Evolutionary conservation across 1,139 yeast genomes (phyloP).

Genomic region (Debaryomyces nepalensis): DNA sequence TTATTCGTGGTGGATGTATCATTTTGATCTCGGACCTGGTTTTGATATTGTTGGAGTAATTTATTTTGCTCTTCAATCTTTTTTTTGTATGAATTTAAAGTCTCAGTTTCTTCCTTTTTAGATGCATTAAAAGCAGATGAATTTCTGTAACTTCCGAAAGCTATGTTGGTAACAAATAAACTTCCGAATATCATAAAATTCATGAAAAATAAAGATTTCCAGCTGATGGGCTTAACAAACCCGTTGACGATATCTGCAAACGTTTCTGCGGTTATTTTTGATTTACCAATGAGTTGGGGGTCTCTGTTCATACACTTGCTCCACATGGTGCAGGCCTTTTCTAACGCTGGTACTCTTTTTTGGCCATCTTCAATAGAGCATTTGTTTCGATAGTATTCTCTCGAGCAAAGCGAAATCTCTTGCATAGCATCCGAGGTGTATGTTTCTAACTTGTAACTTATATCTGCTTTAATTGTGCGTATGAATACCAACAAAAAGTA

Average conservation of each 20-base stretch:
- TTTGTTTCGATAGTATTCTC: slow-evolving; percentile 71
- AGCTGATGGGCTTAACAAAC: slow-evolving; percentile 72
- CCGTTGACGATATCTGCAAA: slow-evolving; percentile 83
- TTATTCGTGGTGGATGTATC: slow-evolving; percentile 4
- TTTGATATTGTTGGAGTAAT: slow-evolving; percentile 13
- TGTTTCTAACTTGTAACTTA: slow-evolving; percentile 67
- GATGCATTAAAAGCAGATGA: slow-evolving; percentile 10
- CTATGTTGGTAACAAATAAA: slow-evolving; percentile 25
- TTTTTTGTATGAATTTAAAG: slow-evolving; percentile 19
- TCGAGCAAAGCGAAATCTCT: slow-evolving; percentile 72
- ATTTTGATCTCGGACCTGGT: slow-evolving; percentile 6
- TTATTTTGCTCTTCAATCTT: slow-evolving; percentile 22
- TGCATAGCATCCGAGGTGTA: slow-evolving; percentile 62
- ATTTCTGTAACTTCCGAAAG: slow-evolving; percentile 27
- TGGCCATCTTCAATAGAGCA: slow-evolving; percentile 50
- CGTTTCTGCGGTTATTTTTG: slow-evolving; percentile 78
- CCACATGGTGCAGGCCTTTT: slow-evolving; percentile 74
- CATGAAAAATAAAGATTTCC: slow-evolving; percentile 66
- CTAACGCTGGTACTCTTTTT: slow-evolving; percentile 71
- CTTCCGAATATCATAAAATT: slow-evolving; percentile 26
- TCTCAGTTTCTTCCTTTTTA: slow-evolving; percentile 10
- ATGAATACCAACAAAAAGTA: slow-evolving; percentile 60
- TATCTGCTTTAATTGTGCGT: slow-evolving; percentile 69
- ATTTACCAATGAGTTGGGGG: slow-evolving; percentile 77
- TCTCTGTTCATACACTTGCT: slow-evolving; percentile 86